These are phyloP conservation scores for Globisporangium abappressorium DNA, from an alignment of 352 stramenopile genomes.

Conservation along the genomic window DNA sequence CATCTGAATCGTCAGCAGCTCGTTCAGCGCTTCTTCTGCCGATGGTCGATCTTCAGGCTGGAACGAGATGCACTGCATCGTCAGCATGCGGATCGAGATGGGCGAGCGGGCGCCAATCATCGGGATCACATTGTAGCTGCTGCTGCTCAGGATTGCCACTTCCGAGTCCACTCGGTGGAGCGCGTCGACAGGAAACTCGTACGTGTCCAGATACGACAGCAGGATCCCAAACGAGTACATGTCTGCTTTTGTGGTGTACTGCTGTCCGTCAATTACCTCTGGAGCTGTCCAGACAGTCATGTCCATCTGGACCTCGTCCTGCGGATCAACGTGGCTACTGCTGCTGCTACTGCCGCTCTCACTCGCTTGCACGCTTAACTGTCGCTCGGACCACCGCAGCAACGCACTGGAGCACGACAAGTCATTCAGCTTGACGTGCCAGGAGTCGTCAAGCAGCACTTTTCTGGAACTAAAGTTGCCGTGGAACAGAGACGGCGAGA, in stretches of 20 bases:
- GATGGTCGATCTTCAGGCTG: conserved; percentile 41
- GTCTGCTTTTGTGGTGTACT: conserved; percentile 44
- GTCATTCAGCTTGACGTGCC: conserved; percentile 43
- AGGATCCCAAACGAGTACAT: conserved; percentile 47
- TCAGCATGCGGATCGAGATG: conserved; percentile 31
- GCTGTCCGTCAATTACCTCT: conserved; percentile 39
- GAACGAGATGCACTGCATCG: conserved; percentile 40
- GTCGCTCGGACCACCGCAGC: conserved; percentile 31
- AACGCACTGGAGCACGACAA: conserved; percentile 41
- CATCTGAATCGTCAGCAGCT: conserved; percentile 27
- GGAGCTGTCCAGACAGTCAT: conserved; percentile 49
- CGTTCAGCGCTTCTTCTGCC: conserved; percentile 30
- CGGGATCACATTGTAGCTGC: conserved; percentile 11
- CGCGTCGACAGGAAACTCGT: conserved; percentile 33
- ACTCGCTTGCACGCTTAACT: conserved; percentile 12
- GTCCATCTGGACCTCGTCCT: conserved; percentile 36
- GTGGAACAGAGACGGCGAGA: conserved; percentile 35
- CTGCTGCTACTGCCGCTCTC: conserved; percentile 1
- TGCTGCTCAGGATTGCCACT: conserved; percentile 36
- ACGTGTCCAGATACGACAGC: conserved; percentile 34
- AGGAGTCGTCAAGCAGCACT: conserved; percentile 36
- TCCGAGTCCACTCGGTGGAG: conserved; percentile 41
- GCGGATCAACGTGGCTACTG: neutral
- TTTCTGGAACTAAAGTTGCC: conserved; percentile 44
- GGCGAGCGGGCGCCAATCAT: conserved; percentile 24